Conservation (phyloP, 306 rosid species). For the Castanea mollissima region DNA sequence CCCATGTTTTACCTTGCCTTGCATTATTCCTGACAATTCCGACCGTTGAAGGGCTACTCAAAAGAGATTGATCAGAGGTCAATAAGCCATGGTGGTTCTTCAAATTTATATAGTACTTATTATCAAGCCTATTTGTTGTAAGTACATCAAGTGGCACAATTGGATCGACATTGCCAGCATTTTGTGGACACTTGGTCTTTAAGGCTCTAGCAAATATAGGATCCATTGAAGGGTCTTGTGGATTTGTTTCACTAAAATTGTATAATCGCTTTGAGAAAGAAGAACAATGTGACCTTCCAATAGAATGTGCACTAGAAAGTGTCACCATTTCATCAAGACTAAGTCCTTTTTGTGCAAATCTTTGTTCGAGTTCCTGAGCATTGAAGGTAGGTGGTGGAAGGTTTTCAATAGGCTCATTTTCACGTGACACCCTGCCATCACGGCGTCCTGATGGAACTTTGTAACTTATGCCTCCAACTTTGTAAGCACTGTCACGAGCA, state of each 20-base stretch:
- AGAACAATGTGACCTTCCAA: conserved; percentile 6
- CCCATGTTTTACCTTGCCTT: no score
- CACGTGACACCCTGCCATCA: background rate
- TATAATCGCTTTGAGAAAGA: conserved; percentile 12
- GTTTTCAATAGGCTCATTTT: background rate
- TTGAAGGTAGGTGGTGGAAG: background rate
- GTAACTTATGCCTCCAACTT: background rate
- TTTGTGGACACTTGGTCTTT: background rate
- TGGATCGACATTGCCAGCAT: background rate
- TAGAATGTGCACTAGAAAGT: conserved; percentile 10
- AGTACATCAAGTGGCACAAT: background rate
- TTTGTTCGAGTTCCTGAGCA: background rate
- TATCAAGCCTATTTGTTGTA: background rate
- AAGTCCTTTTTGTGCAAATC: conserved; percentile 2
- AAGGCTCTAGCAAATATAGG: background rate
- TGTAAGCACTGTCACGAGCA: conserved; percentile 27
- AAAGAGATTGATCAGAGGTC: conserved; percentile 12
- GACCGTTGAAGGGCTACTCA: background rate
- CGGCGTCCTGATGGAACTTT: background rate
- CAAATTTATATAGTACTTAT: conserved; percentile 6
- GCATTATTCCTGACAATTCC: no score
- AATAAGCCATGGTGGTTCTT: background rate
- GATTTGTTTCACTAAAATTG: background rate
- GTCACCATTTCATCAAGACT: conserved; percentile 13
- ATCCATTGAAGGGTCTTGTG: conserved; percentile 20